phyloP scores from a whole-genome alignment of 2,329 filamentous ascomycete genomes.

The Arthrobotrys musiformis region DNA sequence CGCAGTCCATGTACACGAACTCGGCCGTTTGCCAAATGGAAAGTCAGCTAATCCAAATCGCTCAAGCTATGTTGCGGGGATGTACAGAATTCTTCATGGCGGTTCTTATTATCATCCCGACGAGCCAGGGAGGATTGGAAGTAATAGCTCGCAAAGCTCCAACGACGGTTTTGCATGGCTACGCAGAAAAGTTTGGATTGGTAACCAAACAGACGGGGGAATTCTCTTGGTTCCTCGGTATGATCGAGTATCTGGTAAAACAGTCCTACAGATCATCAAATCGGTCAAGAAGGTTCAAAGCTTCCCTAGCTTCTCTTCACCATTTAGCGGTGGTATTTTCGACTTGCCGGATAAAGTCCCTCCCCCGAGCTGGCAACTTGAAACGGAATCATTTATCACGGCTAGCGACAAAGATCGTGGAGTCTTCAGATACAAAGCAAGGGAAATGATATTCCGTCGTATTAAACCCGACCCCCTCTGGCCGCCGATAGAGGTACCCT shows the following conservation, averaged over 20 bases:
- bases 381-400: conserved; percentile 7
- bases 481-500: conserved; percentile 9
- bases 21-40: not conserved
- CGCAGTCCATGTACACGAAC: conserved; percentile 17
- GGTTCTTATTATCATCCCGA: conserved; percentile 1
- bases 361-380: not conserved
- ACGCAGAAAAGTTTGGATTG: conserved; percentile 14
- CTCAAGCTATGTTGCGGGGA: not conserved
- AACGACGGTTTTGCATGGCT: not conserved
- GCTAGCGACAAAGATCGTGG: not conserved
- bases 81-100: conserved; percentile 4
- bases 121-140: not conserved
- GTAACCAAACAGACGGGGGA: conserved; percentile 13
- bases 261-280: conserved; percentile 6
- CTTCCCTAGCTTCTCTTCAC: not conserved
- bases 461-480: conserved; percentile 1
- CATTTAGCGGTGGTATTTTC: not conserved
- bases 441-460: not conserved
- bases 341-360: not conserved
- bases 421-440: conserved; percentile 4
- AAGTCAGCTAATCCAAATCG: conserved; percentile 6
- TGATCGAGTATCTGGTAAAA: conserved; percentile 7
- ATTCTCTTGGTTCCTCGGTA: conserved; percentile 13
- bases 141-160: not conserved
- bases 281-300: not conserved